Evolutionary conservation across 2,329 filamentous ascomycete genomes (phyloP), one percentile per base, ranked within the genome.

Genomic region (Pseudogymnoascus sp.): DNA sequence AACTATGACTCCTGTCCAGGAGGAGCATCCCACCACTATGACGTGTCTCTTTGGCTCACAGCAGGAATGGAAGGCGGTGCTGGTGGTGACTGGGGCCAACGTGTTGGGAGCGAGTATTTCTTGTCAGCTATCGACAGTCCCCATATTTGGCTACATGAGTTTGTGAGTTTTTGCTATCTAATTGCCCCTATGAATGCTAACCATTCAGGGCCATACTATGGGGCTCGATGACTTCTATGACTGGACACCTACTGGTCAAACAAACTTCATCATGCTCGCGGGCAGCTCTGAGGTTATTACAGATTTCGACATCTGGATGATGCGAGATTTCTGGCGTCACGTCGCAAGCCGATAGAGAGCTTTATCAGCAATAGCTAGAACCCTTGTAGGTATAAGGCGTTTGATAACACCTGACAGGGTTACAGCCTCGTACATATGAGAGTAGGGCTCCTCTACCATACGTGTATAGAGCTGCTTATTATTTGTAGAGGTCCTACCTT

Each of bases 281-380:
- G 78, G 79, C 3, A 75, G 75, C 53, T 71, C 79, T 1, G 71
- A 67, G 19, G 64, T 73, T 56, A 73, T 81, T 19, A 81, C 78
- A 2, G 78, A 81, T 43, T 81, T 81, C 59, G 78, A 81, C 61
- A 77, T 76, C 19, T 81, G 79, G 79, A 81, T 81, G 78, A 68
- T 77, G 56, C 69, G 78, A 1, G 77, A 81, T 68, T 81, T 78
- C 77, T 81, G 78, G 78, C 73, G 72, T 66, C 71, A 75, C 62
- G 61, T 75, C 40, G 60, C 60, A 19, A 40, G 28, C 19, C 40
- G 65, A 37, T 65, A 63, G 6, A n/a, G 12, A 8, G 12, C 2
- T 50, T 26, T 50, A 12, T 22, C 40, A 43, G 12, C 4, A 43
- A 12, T 12, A 43, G 40, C 38, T 40, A 19, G 2, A 14, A 16